Evolutionary conservation across 2,329 filamentous ascomycete genomes (phyloP).

Genomic region (Aquanectria penicillioides): DNA sequence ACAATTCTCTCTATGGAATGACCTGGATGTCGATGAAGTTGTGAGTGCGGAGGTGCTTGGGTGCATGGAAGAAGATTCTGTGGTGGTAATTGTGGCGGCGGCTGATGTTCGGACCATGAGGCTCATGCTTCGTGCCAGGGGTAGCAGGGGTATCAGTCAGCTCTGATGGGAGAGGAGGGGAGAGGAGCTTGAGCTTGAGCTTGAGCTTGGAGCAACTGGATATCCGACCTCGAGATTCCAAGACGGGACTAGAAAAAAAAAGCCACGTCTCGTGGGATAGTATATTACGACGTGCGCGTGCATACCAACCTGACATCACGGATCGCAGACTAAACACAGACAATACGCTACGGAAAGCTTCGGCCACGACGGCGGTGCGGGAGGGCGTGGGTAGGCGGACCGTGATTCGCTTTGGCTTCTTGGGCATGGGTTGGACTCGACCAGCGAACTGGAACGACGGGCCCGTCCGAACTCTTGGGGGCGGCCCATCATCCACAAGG

Average conservation of each 20-base stretch:
- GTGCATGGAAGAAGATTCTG: neutral
- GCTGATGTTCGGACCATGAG: conserved; percentile 19
- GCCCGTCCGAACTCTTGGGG: conserved; percentile 8
- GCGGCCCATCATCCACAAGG: neutral
- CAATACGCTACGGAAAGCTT: too few species aligned
- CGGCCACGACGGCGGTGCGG: too few species aligned
- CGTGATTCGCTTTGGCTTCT: conserved; percentile 13
- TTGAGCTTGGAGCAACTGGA: conserved; percentile 22
- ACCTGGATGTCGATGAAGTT: neutral
- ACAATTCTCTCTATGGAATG: too few species aligned
- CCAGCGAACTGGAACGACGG: conserved; percentile 3
- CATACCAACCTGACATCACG: neutral
- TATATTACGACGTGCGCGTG: too few species aligned
- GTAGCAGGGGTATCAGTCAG: conserved; percentile 2
- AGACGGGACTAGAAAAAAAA: neutral
- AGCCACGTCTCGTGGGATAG: too few species aligned
- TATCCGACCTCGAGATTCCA: conserved; percentile 1
- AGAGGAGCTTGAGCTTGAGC: neutral
- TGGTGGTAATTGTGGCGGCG: neutral
- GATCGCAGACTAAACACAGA: neutral
- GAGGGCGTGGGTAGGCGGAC: neutral
- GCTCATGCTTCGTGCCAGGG: conserved; percentile 13
- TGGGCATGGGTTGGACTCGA: conserved; percentile 8
- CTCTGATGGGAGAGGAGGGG: neutral
- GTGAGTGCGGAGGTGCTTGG: neutral